Percentiles rank a stretch among this genome's conserved stretches.
phyloP scores from a whole-genome alignment of 805 yeast genomes.

The Candida takata region DNA sequence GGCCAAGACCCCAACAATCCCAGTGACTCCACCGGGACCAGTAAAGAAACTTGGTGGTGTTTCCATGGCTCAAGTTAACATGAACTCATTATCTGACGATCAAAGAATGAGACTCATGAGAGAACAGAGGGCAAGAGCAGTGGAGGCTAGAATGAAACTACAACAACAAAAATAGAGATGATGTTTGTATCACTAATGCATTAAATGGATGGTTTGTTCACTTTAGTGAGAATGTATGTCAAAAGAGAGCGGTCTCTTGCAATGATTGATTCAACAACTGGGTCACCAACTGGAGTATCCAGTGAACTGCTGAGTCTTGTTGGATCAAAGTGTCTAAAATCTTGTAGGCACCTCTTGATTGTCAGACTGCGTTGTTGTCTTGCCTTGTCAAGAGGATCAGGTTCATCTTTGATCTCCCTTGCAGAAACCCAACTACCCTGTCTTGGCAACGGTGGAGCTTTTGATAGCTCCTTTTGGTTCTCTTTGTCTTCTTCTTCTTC shows the following conservation, averaged over 20 bases:
- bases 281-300: slow-evolving; percentile 25
- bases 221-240: slow-evolving; percentile 36
- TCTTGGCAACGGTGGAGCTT: slow-evolving; percentile 3
- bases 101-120: slow-evolving; percentile 78
- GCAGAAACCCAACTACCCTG: slow-evolving; percentile 21
- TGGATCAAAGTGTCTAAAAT: slow-evolving; percentile 61
- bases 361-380: slow-evolving; percentile 25
- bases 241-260: slow-evolving; percentile 23
- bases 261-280: slow-evolving; percentile 26
- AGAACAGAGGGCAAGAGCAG: slow-evolving; percentile 94
- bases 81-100: slow-evolving; percentile 61
- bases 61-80: slow-evolving; percentile 32
- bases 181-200: not conserved
- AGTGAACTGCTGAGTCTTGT: not conserved
- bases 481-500: slow-evolving; percentile 14
- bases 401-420: slow-evolving; percentile 9
- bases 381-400: not conserved
- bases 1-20: slow-evolving; percentile 22
- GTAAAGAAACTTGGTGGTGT: slow-evolving; percentile 27
- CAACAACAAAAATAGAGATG: slow-evolving; percentile 8
- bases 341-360: slow-evolving; percentile 52
- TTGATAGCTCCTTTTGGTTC: slow-evolving; percentile 6
- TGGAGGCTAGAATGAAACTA: slow-evolving; percentile 69
- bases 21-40: slow-evolving; percentile 24
- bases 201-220: slow-evolving; percentile 23